Base-by-base conservation (phyloP, 495 filamentous ascomycete species). In the Collariella sp. region DNA sequence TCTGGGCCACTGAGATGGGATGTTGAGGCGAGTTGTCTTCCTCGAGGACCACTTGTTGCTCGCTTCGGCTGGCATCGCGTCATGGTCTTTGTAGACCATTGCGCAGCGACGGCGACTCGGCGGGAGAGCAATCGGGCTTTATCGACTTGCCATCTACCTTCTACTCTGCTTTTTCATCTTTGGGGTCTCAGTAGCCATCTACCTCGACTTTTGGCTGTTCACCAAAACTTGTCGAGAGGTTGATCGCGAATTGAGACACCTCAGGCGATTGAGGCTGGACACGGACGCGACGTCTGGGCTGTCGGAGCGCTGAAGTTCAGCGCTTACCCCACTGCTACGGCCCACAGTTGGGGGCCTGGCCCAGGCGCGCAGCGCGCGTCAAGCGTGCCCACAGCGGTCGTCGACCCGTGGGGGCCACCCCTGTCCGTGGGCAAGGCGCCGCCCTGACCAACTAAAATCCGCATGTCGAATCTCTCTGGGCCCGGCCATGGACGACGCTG, bases 401-500 rank as follows among this genome's bases (percentile, higher is more conserved):
- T n/a, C 51, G 54, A 54, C 31, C 40, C 36, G 42, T 48, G 46
- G 49, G 20, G 23, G 34, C 46, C 46, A 63, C 62, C 66, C 66
- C 61, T 69, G 67, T 66, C 67, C 43, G 56, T 68, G 65, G 58
- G 64, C 60, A 62, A 62, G 62, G 15, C 52, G 53, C 65, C 63
- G 65, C 63, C 65, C 53, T 58, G 64, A 58, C 67, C 67, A 62
- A 60, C 67, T 67, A 67, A 70, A 70, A 67, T 56, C 62, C 62
- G 62, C 60, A 68, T 55, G 53, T 68, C 63, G 62, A 70, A 48
- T 60, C 60, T 55, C 55, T n/a, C n/a, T n/a, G n/a, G n/a, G n/a
- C 61, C 62, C 60, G 42, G 57, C 64, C 31, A 67, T 68, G 65
- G 63, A 60, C 51, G 52, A 55, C 47, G 59, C 57, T 57, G 59